These are phyloP conservation scores for Parasitella parasitica DNA, from an alignment of 371 early-diverging fungal genomes.

Conservation along the genomic window DNA sequence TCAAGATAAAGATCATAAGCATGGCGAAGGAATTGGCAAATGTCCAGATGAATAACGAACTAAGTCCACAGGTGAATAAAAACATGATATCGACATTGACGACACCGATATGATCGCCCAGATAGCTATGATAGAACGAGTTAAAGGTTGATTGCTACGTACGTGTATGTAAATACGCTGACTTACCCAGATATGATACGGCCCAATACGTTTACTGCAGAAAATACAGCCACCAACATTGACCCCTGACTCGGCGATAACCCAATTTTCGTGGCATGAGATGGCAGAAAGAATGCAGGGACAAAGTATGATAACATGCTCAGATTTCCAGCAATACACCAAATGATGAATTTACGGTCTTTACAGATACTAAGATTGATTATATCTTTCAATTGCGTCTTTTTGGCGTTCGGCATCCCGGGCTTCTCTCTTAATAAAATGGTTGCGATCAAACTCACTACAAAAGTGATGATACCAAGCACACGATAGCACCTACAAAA, in stretches of 20 bases:
- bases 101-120: slow-evolving; percentile 58
- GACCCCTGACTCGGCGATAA: slow-evolving; percentile 35
- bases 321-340: slow-evolving; percentile 33
- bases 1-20: slow-evolving; percentile 51
- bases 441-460: slow-evolving; percentile 31
- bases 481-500: slow-evolving; percentile 49
- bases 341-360: slow-evolving; percentile 25
- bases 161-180: too few relatives aligned
- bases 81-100: slow-evolving; percentile 53
- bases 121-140: neutral
- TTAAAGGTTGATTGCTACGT: neutral
- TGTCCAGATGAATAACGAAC: slow-evolving; percentile 63
- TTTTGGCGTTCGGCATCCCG: slow-evolving; percentile 14
- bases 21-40: slow-evolving; percentile 46
- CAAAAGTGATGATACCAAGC: slow-evolving; percentile 50
- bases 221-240: slow-evolving; percentile 27
- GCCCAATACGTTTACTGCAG: slow-evolving; percentile 34
- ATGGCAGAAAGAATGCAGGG: slow-evolving; percentile 43
- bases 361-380: slow-evolving; percentile 20
- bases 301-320: slow-evolving; percentile 38
- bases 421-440: slow-evolving; percentile 38
- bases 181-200: slow-evolving; percentile 36
- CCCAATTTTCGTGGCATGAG: slow-evolving; percentile 35
- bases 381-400: slow-evolving; percentile 9
- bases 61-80: slow-evolving; percentile 45